These are phyloP conservation scores for Aulographum hederae DNA, from an alignment of 2,329 filamentous ascomycete species.

Conservation along the genomic window DNA sequence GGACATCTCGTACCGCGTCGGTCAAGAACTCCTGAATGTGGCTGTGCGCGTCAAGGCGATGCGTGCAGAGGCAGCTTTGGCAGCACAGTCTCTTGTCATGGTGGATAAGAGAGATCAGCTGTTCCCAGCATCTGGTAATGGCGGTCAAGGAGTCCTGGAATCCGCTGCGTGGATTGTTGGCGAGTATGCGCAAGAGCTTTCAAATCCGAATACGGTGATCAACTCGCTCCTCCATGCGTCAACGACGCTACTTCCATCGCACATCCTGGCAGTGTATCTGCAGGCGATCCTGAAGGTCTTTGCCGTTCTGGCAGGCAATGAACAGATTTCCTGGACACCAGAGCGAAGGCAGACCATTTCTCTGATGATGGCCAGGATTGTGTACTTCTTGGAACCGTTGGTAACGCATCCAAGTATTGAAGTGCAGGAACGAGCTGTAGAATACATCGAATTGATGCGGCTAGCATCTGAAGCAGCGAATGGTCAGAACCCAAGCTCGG, in stretches of 20 bases:
- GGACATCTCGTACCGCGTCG: slow-evolving; percentile 51
- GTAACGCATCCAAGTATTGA: slow-evolving; percentile 73
- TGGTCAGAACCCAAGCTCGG: slow-evolving; percentile 38
- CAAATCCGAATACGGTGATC: slow-evolving; percentile 52
- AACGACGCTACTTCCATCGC: slow-evolving; percentile 38
- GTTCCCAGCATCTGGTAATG: slow-evolving; percentile 31
- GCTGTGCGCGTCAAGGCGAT: slow-evolving; percentile 82
- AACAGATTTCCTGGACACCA: slow-evolving; percentile 48
- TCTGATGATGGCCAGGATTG: slow-evolving; percentile 62
- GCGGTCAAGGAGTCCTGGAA: slow-evolving; percentile 46
- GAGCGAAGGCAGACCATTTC: slow-evolving; percentile 57
- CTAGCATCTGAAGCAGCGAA: slow-evolving; percentile 67
- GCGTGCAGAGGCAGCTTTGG: slow-evolving; percentile 59
- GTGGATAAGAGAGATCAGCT: slow-evolving; percentile 40
- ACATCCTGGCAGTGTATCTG: slow-evolving; percentile 58
- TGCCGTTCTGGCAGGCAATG: slow-evolving; percentile 40
- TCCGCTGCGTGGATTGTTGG: slow-evolving; percentile 74
- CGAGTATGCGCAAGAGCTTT: slow-evolving; percentile 63
- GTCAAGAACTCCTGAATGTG: slow-evolving; percentile 72
- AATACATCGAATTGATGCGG: slow-evolving; percentile 78
- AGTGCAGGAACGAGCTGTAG: slow-evolving; percentile 85
- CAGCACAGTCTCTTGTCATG: slow-evolving; percentile 59
- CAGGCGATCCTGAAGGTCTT: slow-evolving; percentile 82
- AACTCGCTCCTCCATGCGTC: slow-evolving; percentile 54
- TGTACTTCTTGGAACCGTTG: slow-evolving; percentile 65